phyloP scores from a whole-genome alignment of 192 early-diverging fungal genomes.

The Podila horticola region DNA sequence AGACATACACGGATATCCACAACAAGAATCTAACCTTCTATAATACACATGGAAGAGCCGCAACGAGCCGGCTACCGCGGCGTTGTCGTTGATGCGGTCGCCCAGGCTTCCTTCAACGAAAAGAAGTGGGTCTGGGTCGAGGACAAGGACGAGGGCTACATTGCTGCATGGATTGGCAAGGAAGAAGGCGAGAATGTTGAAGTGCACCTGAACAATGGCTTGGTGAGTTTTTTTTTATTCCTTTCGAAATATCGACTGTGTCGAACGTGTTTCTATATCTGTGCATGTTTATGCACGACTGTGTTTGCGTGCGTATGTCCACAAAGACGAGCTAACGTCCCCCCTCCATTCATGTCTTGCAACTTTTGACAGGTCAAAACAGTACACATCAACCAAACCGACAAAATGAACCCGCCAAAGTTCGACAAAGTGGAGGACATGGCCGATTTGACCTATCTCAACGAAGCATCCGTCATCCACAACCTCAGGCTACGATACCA shows the following conservation, averaged over 20 bases:
- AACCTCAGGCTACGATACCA: slow-evolving; percentile 93
- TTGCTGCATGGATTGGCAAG: slow-evolving; percentile 84
- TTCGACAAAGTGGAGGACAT: slow-evolving; percentile 99
- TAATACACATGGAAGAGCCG: background rate
- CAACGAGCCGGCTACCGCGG: slow-evolving; percentile 32
- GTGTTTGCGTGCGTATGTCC: background rate
- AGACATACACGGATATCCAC: too few relatives aligned
- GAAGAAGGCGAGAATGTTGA: slow-evolving; percentile 74
- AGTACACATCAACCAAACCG: slow-evolving; percentile 82
- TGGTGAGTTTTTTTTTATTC: slow-evolving; percentile 59
- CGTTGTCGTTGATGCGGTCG: slow-evolving; percentile 67
- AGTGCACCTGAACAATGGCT: slow-evolving; percentile 81
- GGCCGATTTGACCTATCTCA: slow-evolving; percentile 96
- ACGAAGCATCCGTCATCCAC: slow-evolving; percentile 98
- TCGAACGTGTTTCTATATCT: background rate
- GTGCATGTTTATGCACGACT: background rate
- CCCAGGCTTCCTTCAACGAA: slow-evolving; percentile 87
- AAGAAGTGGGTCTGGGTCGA: slow-evolving; percentile 99
- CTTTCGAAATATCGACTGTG: background rate
- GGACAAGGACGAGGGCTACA: slow-evolving; percentile 90
- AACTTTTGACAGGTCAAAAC: slow-evolving; percentile 62
- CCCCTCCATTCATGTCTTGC: too few relatives aligned
- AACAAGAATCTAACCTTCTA: background rate
- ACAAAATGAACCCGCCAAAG: slow-evolving; percentile 99
- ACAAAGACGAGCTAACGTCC: too few relatives aligned